Base-by-base conservation (phyloP, 2,329 filamentous ascomycete genomes). In the Ceratocystis diversiconidia region DNA sequence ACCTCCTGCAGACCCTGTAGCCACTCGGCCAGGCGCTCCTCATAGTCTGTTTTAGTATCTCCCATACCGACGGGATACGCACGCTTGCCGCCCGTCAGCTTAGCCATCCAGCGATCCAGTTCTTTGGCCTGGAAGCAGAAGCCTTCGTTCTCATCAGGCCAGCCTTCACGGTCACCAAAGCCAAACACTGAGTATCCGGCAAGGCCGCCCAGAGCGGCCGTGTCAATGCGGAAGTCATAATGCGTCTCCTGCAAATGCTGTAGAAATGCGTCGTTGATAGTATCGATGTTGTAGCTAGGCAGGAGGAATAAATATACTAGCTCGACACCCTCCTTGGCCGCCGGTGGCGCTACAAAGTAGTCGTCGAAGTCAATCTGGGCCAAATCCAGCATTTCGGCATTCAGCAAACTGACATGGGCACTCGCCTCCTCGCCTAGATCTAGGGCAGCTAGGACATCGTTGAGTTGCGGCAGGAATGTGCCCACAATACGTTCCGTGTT, bases 31-130 rank as follows among this genome's bases (percentile, higher is more conserved):
- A 97, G 74, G 30, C 88, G 79, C 61, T 82, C 75, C 22, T 79
- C 77, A 22, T 85, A 83, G 72, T 94, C 88, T n/a, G 76, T 80
- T 75, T 91, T 95, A 66, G 88, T 83, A 74, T 97, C 91, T 1
- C 88, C 90, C 80, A 92, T 86, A 3, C 94, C 94, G 5, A 97
- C 78, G 0, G 92, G 92, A 71, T 88, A 97, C 0, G 90, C 92
- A 72, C 92, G 82, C 76, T 92, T 96, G 68, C 87, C 83, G 1
- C 84, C 87, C 0, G 92, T 96, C 71, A 99, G 76, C 73, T 91
- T 95, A n/a, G 92, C 91, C 88, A 99, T 89, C 92, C 94, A 97
- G 73, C 85, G 91, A 73, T 99, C 92, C 2, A 95, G 80, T 70
- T 96, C 87, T 72, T 87, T 89, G 1, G 92, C 92, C 73, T 97